These are phyloP conservation scores for Wickerhamiella shivajii DNA, from an alignment of 805 yeast genomes.

Conservation along the genomic window DNA sequence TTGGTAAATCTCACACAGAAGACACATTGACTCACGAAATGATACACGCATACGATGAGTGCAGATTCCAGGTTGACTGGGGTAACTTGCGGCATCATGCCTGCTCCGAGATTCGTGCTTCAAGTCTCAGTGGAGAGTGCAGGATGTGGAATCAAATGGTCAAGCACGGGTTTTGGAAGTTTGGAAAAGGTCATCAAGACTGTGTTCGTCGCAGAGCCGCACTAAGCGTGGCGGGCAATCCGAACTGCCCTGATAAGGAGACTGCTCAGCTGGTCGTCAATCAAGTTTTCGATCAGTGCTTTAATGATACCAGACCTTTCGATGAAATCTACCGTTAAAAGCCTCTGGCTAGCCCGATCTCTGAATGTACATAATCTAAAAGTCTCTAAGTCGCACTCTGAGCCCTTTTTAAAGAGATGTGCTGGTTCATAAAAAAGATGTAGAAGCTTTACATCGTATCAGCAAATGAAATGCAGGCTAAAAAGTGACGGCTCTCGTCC, in stretches of 20 bases:
- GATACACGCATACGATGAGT: constrained; percentile 83
- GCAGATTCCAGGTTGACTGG: constrained; percentile 82
- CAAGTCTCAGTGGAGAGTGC: constrained; percentile 88
- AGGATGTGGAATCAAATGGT: constrained; percentile 73
- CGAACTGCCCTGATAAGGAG: constrained; percentile 54
- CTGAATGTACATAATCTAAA: too few relatives aligned
- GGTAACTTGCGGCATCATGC: constrained; percentile 81
- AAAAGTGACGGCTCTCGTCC: too few relatives aligned
- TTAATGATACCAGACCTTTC: constrained; percentile 89
- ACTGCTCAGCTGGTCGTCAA: constrained; percentile 71
- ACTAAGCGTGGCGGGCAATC: constrained; percentile 73
- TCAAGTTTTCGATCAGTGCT: constrained; percentile 85
- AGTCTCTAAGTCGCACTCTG: too few relatives aligned
- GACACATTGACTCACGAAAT: constrained; percentile 88
- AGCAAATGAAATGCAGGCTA: too few relatives aligned
- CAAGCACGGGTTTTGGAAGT: constrained; percentile 34
- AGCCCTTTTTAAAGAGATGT: too few relatives aligned
- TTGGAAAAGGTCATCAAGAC: constrained; percentile 73
- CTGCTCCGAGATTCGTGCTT: constrained; percentile 90
- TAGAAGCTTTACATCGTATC: too few relatives aligned
- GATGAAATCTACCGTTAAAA: constrained; percentile 67
- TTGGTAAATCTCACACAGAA: constrained; percentile 66
- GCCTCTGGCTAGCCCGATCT: too few relatives aligned
- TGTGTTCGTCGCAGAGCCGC: constrained; percentile 85
- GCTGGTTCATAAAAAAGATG: too few relatives aligned